A percentile compares a stretch with the other conserved stretches of the same genome.
Conservation (phyloP, 75 land plant genomes). For the Pinus albicaulis region DNA sequence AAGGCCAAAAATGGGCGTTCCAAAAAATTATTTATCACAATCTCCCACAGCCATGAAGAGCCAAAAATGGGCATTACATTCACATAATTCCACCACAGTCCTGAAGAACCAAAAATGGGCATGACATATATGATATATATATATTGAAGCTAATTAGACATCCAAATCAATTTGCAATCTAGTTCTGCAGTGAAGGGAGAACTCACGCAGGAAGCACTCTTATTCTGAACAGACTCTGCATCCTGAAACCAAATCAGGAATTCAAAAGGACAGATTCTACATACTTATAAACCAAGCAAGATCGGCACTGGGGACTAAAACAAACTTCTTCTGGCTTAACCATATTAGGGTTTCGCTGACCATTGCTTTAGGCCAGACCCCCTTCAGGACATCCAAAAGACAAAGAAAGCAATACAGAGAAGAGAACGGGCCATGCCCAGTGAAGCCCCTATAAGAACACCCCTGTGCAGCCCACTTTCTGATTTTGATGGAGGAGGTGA, state of each 20-base stretch:
- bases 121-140: too few relatives aligned
- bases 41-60: too few relatives aligned
- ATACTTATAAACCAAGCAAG: constrained; percentile 65
- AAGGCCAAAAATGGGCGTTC: too few relatives aligned
- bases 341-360: constrained; percentile 59
- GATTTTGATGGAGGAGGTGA: background rate
- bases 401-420: background rate
- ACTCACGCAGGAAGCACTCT: too few relatives aligned
- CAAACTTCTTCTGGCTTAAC: constrained; percentile 61
- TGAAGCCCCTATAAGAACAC: background rate
- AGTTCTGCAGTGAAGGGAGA: too few relatives aligned
- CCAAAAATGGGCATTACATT: too few relatives aligned
- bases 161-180: too few relatives aligned
- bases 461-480: background rate
- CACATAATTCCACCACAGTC: too few relatives aligned
- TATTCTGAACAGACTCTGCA: too few relatives aligned
- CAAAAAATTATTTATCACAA: too few relatives aligned
- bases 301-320: constrained; percentile 22
- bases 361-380: constrained; percentile 45
- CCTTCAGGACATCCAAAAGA: background rate
- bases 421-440: background rate
- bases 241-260: constrained; percentile 46
- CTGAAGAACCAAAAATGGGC: too few relatives aligned
- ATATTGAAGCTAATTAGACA: too few relatives aligned
- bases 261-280: constrained; percentile 70